Percentiles rank a stretch among this genome's conserved stretches.
These are phyloP conservation scores for Globomyces pollinis-pini DNA, from an alignment of 192 early-diverging fungal genomes.

Conservation along the genomic window DNA sequence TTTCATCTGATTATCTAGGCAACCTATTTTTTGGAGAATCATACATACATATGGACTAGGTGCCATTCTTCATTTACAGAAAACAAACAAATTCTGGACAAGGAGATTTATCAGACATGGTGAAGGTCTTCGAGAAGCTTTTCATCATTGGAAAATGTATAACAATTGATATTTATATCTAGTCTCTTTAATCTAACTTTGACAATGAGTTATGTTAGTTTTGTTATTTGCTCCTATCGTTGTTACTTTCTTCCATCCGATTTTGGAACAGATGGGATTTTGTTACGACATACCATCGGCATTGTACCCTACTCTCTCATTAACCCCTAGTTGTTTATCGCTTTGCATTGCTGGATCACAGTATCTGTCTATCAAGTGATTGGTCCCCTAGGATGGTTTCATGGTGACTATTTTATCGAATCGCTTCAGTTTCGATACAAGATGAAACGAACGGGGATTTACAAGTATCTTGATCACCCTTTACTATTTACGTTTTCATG, in stretches of 20 bases:
- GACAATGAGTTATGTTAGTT: constrained; percentile 87
- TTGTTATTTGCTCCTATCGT: constrained; percentile 71
- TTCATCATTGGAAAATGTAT: constrained; percentile 92
- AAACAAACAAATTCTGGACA: constrained; percentile 72
- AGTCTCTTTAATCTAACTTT: constrained; percentile 88
- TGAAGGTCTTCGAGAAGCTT: constrained; percentile 78
- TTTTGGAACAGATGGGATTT: constrained; percentile 58
- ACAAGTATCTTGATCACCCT: constrained; percentile 90
- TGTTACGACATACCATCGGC: constrained; percentile 81
- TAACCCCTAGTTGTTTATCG: constrained; percentile 54
- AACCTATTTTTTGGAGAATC: constrained; percentile 81
- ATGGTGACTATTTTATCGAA: constrained; percentile 94
- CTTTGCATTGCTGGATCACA: constrained; percentile 87
- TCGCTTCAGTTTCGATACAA: constrained; percentile 24
- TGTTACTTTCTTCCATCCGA: constrained; percentile 68
- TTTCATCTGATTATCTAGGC: constrained; percentile 49
- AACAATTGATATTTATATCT: no score
- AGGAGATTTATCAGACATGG: constrained; percentile 91
- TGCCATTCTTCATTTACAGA: constrained; percentile 69
- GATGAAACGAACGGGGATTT: constrained; percentile 85
- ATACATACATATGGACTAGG: constrained; percentile 80
- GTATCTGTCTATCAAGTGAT: constrained; percentile 85
- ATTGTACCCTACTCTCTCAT: constrained; percentile 26
- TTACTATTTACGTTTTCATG: constrained; percentile 90
- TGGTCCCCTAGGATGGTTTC: constrained; percentile 97